Conservation (phyloP, 345 rosid genomes). For the Brassica cretica region DNA sequence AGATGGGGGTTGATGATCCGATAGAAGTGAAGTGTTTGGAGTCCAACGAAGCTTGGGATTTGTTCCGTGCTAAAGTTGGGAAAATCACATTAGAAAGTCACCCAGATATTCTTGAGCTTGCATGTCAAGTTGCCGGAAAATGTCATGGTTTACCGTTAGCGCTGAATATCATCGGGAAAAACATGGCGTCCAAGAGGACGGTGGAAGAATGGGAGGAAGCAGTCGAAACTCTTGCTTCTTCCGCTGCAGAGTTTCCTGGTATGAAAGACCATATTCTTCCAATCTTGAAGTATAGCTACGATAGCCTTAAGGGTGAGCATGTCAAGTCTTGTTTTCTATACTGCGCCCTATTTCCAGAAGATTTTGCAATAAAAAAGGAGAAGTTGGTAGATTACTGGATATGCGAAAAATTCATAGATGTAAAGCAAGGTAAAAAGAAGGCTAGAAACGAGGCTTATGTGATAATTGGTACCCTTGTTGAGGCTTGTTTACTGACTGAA, state of each 20-base stretch:
- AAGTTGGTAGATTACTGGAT: neutral
- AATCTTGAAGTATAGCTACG: neutral
- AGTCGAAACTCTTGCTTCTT: neutral
- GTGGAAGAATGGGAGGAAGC: neutral
- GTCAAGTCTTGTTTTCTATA: neutral
- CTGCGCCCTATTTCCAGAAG: neutral
- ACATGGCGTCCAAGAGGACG: no score
- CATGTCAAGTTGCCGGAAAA: neutral
- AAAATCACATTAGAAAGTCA: neutral
- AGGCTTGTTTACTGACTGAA: neutral
- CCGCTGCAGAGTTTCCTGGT: neutral
- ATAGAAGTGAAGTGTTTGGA: neutral
- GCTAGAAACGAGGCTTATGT: neutral
- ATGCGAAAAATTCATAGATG: neutral
- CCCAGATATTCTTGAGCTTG: neutral
- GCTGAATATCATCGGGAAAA: no score
- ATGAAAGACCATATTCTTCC: neutral
- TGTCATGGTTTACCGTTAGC: neutral
- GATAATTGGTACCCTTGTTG: neutral
- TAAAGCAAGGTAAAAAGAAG: neutral
- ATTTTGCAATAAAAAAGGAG: neutral
- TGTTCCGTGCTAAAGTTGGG: neutral
- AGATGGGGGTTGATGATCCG: neutral
- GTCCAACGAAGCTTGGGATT: neutral
- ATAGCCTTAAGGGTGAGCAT: neutral